Conservation (phyloP, 2,329 filamentous ascomycete genomes). For the Calycina marina region DNA sequence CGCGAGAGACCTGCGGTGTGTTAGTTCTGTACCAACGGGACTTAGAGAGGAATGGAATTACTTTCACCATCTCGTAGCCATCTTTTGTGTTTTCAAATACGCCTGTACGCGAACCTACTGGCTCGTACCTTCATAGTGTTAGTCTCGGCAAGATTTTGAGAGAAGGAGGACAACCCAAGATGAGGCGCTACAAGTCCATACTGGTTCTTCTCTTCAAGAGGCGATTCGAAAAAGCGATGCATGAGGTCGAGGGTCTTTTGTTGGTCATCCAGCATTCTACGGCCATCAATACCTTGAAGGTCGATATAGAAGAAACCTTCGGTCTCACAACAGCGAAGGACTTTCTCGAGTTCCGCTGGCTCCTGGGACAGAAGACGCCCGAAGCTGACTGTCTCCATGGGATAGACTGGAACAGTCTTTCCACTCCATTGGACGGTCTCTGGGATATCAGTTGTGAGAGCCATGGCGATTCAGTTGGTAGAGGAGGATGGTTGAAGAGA, state of each 20-base stretch:
- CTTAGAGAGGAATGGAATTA: conserved; percentile 14
- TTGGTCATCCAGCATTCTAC: conserved; percentile 35
- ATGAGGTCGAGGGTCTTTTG: conserved; percentile 37
- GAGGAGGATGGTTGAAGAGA: no score
- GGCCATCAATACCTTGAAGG: conserved; percentile 36
- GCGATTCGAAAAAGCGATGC: conserved; percentile 38
- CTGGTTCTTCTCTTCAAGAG: conserved; percentile 40
- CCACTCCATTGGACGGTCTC: conserved; percentile 35
- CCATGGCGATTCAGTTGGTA: conserved; percentile 24
- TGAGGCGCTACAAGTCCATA: conserved; percentile 38
- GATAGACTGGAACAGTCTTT: conserved; percentile 33
- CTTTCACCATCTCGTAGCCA: conserved; percentile 39
- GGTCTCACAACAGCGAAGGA: conserved; percentile 32
- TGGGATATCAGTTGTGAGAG: conserved; percentile 25
- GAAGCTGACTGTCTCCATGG: conserved; percentile 38
- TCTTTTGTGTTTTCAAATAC: conserved; percentile 33
- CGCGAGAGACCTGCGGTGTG: conserved; percentile 28
- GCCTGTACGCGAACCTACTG: conserved; percentile 33
- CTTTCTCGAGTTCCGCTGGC: conserved; percentile 35
- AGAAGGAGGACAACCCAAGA: conserved; percentile 21
- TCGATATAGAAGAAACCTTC: conserved; percentile 43
- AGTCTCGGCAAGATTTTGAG: neutral
- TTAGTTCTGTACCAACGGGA: neutral
- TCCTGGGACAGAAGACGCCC: conserved; percentile 37
- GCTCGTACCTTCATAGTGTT: conserved; percentile 29